Evolutionary conservation across 2,329 filamentous ascomycete genomes (phyloP), one percentile per base, ranked within the genome.

Genomic region (Aspergillus amoenus): DNA sequence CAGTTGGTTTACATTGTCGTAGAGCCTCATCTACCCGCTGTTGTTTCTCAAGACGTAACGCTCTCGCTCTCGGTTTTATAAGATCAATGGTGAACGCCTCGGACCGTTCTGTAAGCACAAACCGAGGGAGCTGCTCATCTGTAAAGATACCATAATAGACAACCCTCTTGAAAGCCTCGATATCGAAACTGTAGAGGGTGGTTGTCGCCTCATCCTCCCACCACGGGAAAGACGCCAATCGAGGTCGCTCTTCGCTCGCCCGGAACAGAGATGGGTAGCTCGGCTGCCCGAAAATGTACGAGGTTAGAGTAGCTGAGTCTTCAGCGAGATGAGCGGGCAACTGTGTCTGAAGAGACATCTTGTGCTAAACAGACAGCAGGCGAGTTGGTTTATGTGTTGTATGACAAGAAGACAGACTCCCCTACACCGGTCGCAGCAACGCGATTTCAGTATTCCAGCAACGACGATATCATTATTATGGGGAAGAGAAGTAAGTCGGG

Each of bases 1-100:
- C 53, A 12, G 53, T 58, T 4, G 65, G 62, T 42, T 64, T 67
- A 47, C 70, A 74, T 17, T 73, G 66, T 15, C 69, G 66, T 13
- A 77, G 22, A 12, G 77, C 73, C 39, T 76, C 72, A 51, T 77
- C 74, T 13, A 76, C 73, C 53, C 72, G 73, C 51, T 77, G 71
- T 21, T 30, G 9, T 68, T 52, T 54, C 74, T 73, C 0, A 72
- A 70, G 13, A 75, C 64, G 7, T 63, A 67, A 63, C 7, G 65
- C 51, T 18, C 61, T 58, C 40, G 73, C 71, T 1, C 66, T 57
- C 1, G 69, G 62, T 21, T 67, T 63, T 5, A 72, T 58, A 4
- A 77, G 58, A 3, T 62, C 60, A 3, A 61, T 30, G 39, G 76
- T 63, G 27, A 77, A 74, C 1, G 56, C 58, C 24, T 74, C 69